Percentiles rank a stretch among this genome's conserved stretches.
Conservation (phyloP, 2,329 filamentous ascomycete genomes). For the Camptophora hylomeconis region DNA sequence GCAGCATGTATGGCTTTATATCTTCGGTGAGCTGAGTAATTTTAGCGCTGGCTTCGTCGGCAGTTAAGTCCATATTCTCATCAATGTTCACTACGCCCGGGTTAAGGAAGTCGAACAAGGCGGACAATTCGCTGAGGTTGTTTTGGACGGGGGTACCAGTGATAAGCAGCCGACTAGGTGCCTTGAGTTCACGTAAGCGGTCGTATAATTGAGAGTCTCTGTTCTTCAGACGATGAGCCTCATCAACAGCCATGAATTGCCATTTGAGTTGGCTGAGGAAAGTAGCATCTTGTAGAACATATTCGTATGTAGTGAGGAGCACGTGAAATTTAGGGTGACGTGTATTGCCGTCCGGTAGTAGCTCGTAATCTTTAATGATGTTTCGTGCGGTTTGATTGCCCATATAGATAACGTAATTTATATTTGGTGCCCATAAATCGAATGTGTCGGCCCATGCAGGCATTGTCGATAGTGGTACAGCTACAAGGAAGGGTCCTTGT, state of each 20-base stretch:
- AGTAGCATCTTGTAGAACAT: constrained; percentile 72
- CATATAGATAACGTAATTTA: constrained; percentile 95
- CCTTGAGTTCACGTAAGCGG: constrained; percentile 71
- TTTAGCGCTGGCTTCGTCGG: constrained; percentile 73
- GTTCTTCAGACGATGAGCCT: constrained; percentile 94
- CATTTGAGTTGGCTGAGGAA: constrained; percentile 88
- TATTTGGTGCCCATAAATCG: constrained; percentile 85
- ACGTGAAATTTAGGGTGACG: constrained; percentile 93
- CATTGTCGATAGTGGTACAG: constrained; percentile 94
- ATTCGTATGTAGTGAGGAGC: constrained; percentile 95
- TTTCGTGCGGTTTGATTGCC: constrained; percentile 75
- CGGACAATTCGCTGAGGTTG: constrained; percentile 81
- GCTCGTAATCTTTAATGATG: constrained; percentile 81
- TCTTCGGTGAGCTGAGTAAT: constrained; percentile 71
- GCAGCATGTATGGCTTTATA: constrained; percentile 88
- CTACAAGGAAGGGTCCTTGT: constrained; percentile 88
- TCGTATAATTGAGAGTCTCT: constrained; percentile 85
- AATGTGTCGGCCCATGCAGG: constrained; percentile 98
- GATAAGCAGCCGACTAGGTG: constrained; percentile 81
- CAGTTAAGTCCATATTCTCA: constrained; percentile 74
- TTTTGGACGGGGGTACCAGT: constrained; percentile 97
- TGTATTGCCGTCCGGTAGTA: constrained; percentile 73
- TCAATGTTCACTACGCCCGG: constrained; percentile 88
- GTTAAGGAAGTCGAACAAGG: constrained; percentile 90
- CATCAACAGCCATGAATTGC: constrained; percentile 93